Conservation (phyloP, 768 basidiomycete species). For the Leccinum rimulosum region DNA sequence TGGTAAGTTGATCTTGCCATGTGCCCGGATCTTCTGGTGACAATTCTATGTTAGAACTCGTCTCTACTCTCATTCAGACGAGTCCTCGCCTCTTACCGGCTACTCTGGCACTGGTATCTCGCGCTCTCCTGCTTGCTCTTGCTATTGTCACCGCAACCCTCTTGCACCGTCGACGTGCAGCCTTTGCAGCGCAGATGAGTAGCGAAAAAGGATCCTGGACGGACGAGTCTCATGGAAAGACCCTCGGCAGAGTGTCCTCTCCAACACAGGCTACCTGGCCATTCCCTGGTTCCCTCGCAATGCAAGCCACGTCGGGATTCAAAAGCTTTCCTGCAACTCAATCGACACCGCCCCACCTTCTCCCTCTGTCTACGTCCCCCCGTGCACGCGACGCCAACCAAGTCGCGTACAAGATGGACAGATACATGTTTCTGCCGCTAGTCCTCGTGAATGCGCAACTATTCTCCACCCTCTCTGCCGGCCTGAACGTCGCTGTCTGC, state of each 20-base stretch:
- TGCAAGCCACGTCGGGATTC: slow-evolving; percentile 2
- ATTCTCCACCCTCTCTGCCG: slow-evolving; percentile 24
- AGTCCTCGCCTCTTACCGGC: slow-evolving; percentile 27
- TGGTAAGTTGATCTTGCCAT: slow-evolving; percentile 19
- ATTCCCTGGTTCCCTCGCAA: slow-evolving; percentile 29
- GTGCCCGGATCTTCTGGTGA: background rate
- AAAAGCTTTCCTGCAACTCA: background rate
- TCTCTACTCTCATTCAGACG: slow-evolving; percentile 24
- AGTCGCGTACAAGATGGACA: background rate
- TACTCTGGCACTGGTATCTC: slow-evolving; percentile 23
- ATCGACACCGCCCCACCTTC: background rate
- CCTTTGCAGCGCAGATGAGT: background rate
- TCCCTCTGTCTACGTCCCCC: slow-evolving; percentile 3
- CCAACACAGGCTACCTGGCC: slow-evolving; percentile 33
- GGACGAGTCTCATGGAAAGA: slow-evolving; percentile 3
- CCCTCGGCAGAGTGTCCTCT: slow-evolving; percentile 24
- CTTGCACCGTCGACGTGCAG: slow-evolving; percentile 1
- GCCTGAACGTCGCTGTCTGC: slow-evolving; percentile 17
- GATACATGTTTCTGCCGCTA: slow-evolving; percentile 4
- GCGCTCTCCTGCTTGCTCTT: slow-evolving; percentile 19
- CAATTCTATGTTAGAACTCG: slow-evolving; percentile 16
- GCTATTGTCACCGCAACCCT: slow-evolving; percentile 9
- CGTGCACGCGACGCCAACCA: background rate
- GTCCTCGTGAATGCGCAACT: slow-evolving; percentile 19
- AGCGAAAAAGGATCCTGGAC: slow-evolving; percentile 15